A percentile compares a stretch with the other conserved stretches of the same genome.
These are phyloP conservation scores for Panus rudis DNA, from an alignment of 768 basidiomycete species.

Conservation along the genomic window DNA sequence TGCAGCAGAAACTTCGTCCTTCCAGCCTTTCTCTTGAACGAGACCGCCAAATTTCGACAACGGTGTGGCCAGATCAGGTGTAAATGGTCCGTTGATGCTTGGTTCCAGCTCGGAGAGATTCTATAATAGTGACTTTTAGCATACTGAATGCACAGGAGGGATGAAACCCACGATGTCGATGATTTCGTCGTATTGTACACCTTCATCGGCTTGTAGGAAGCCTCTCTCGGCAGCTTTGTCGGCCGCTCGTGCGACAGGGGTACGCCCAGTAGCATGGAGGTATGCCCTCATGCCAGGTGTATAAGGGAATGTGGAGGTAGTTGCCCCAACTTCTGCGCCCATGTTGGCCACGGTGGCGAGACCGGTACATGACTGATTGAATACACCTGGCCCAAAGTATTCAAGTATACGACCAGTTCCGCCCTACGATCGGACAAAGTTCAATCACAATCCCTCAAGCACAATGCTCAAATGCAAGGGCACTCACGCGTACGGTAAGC, in stretches of 20 bases:
- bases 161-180: constrained; percentile 73
- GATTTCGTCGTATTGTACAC: constrained; percentile 89
- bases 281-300: constrained; percentile 85
- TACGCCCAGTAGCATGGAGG: constrained; percentile 83
- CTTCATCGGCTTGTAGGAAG: constrained; percentile 78
- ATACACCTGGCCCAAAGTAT: constrained; percentile 93
- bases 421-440: constrained; percentile 49
- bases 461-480: constrained; percentile 2
- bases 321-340: constrained; percentile 99
- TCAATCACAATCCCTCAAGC: neutral
- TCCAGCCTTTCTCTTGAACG: constrained; percentile 84
- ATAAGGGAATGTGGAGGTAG: constrained; percentile 97
- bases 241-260: constrained; percentile 78
- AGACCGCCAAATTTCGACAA: constrained; percentile 81
- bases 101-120: constrained; percentile 87
- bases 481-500: constrained; percentile 81
- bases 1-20: constrained; percentile 83
- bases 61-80: constrained; percentile 93
- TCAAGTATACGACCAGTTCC: constrained; percentile 95
- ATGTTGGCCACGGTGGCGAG: constrained; percentile 96
- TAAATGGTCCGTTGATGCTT: constrained; percentile 94
- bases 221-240: constrained; percentile 74
- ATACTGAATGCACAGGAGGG: neutral
- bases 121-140: constrained; percentile 29
- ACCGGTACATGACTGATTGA: constrained; percentile 86